These are phyloP conservation scores for Arxiozyma heterogenica DNA, from an alignment of 1,139 yeast genomes.

Conservation along the genomic window DNA sequence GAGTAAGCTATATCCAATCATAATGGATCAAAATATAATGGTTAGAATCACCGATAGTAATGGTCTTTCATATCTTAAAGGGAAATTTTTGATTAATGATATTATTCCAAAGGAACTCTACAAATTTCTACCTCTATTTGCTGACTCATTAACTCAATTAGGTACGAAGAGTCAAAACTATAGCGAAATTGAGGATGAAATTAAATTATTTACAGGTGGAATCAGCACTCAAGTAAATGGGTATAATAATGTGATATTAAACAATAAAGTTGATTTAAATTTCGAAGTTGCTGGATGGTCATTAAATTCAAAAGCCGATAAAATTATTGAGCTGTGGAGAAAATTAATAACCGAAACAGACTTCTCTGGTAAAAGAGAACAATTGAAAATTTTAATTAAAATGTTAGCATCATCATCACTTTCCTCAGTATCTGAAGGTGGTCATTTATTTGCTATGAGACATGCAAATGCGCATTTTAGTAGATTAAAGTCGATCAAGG, in stretches of 20 bases:
- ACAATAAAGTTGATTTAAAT: slow-evolving; percentile 10
- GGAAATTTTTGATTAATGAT: slow-evolving; percentile 43
- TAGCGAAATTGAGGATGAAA: slow-evolving; percentile 77
- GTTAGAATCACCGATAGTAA: slow-evolving; percentile 55
- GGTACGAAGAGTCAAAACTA: slow-evolving; percentile 68
- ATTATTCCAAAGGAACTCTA: slow-evolving; percentile 52
- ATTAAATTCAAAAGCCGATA: slow-evolving; percentile 52
- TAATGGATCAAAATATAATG: slow-evolving; percentile 17
- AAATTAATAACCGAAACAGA: slow-evolving; percentile 64
- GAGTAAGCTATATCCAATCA: slow-evolving; percentile 38
- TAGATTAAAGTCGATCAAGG: slow-evolving; percentile 50
- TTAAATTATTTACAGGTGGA: slow-evolving; percentile 81
- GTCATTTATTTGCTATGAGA: slow-evolving; percentile 75
- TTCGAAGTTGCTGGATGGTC: slow-evolving; percentile 52
- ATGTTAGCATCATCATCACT: slow-evolving; percentile 70
- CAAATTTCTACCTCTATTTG: slow-evolving; percentile 66
- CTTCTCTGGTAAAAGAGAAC: slow-evolving; percentile 56
- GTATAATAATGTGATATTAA: slow-evolving; percentile 41
- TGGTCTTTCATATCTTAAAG: slow-evolving; percentile 64
- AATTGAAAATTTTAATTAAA: slow-evolving; percentile 64
- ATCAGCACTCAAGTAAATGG: slow-evolving; percentile 51
- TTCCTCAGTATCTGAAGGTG: slow-evolving; percentile 73
- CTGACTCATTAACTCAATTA: slow-evolving; percentile 71
- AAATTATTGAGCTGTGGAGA: slow-evolving; percentile 56
- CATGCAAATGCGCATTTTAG: slow-evolving; percentile 60